Evolutionary conservation across 78 protist genomes (phyloP), one percentile per base, ranked within the genome.

Genomic region (Speleostelium caveatum): DNA sequence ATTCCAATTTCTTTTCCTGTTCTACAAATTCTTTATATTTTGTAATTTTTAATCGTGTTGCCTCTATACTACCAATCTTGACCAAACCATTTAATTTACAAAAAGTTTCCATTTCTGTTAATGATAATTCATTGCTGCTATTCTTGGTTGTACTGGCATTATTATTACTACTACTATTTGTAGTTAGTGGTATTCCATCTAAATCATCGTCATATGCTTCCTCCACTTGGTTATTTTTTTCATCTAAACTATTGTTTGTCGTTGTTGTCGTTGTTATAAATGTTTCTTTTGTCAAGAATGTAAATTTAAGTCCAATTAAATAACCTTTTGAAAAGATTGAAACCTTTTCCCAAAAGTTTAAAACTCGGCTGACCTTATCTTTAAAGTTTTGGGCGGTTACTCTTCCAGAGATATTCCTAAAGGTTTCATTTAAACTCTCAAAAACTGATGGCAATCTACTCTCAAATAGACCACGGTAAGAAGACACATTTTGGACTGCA

Each of bases 1-100:
- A 28, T 36, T 79, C 68, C 22, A 67, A 39, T 53, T 30, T 55
- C 14, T 30, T n/a, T 16, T 75, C 91, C 12, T 42, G 41, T 19
- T 41, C 38, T 5, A 59, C 33, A 59, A 38, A 83, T 0, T 83
- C 58, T 41, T 69, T 35, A 74, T 55, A 83, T 21, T 68, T 51
- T 26, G 45, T 22, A 32, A 56, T 30, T 33, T 63, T 53, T 12
- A 14, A 7, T 21, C 38, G 45, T 1, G 66, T 56, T 28, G 67
- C 91, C 14, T 83, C 80, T 21, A 69, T 14, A 0, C 55, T 39
- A n/a, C 63, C 79, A 53, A 35, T 53, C 42, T 74, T 49, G 7
- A 83, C 79, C 71, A 83, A 60, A 24, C 91, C 91, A 69, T 60
- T 83, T 28, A 28, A n/a, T 59, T 71, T 83, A 60, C 91, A 83